phyloP scores from a whole-genome alignment of 768 basidiomycete species.

The Tulasnella sp. region DNA sequence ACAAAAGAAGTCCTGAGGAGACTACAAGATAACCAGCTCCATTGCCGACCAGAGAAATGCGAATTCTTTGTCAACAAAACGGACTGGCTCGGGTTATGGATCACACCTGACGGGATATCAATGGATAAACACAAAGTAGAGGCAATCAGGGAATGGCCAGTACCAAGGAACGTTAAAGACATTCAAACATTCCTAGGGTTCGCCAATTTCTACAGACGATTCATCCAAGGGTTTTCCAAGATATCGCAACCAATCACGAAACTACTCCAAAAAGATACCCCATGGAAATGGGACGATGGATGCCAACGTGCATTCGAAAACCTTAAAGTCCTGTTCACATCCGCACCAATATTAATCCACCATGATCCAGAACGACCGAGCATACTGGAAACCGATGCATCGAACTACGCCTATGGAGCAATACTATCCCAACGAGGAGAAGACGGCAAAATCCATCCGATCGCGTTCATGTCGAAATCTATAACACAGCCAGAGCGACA shows the following conservation, averaged over 20 bases:
- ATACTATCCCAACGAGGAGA: neutral
- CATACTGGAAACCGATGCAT: neutral
- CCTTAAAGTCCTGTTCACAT: constrained; percentile 13
- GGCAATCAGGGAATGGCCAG: constrained; percentile 15
- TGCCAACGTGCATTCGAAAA: neutral
- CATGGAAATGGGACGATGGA: neutral
- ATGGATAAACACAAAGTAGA: constrained; percentile 10
- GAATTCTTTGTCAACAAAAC: no score
- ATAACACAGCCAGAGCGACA: constrained; percentile 8
- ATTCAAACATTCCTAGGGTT: constrained; percentile 20
- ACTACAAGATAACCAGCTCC: no score
- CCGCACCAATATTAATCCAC: constrained; percentile 3
- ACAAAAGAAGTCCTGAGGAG: no score
- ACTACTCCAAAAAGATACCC: neutral
- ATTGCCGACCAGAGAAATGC: no score
- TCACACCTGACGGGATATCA: no score
- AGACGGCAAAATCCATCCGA: constrained; percentile 2
- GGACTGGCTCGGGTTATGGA: no score
- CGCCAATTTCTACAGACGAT: constrained; percentile 22
- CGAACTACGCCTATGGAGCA: constrained; percentile 3
- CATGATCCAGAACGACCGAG: neutral
- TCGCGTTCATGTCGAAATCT: constrained; percentile 8
- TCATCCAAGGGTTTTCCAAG: constrained; percentile 18
- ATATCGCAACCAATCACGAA: constrained; percentile 14
- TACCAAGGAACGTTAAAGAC: constrained; percentile 14